These are phyloP conservation scores for Aaosphaeria arxii DNA, from an alignment of 2,329 filamentous ascomycete species.

Conservation along the genomic window DNA sequence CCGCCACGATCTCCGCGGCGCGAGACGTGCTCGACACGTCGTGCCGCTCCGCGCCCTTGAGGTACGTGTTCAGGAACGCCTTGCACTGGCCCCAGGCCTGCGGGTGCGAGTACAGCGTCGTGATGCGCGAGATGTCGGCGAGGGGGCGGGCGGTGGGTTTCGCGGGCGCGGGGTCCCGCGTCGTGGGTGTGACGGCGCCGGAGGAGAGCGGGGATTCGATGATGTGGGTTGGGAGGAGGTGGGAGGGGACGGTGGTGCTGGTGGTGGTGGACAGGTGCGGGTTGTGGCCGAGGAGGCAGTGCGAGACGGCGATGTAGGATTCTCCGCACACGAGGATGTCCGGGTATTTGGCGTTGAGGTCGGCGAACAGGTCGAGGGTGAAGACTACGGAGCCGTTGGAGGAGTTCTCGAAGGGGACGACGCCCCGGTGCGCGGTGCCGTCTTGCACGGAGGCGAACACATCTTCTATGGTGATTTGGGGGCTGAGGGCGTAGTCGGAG, in stretches of 20 bases:
- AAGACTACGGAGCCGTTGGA: slow-evolving; percentile 90
- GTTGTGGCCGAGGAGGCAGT: slow-evolving; percentile 69
- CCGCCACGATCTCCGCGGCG: slow-evolving; percentile 72
- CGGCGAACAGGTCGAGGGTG: slow-evolving; percentile 84
- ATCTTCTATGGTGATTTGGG: slow-evolving; percentile 55
- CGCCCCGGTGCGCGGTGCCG: slow-evolving; percentile 63
- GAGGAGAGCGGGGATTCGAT: slow-evolving; percentile 35
- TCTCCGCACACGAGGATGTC: slow-evolving; percentile 78
- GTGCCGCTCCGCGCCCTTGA: slow-evolving; percentile 73
- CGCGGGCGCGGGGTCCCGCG: slow-evolving; percentile 43
- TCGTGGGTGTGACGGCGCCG: slow-evolving; percentile 52
- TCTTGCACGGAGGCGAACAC: slow-evolving; percentile 77
- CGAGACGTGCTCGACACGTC: slow-evolving; percentile 84
- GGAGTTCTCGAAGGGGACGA: slow-evolving; percentile 94
- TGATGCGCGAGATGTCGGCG: slow-evolving; percentile 59
- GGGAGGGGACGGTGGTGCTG: neutral
- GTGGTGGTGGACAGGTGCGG: neutral
- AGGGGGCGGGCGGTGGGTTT: slow-evolving; percentile 50
- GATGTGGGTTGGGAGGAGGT: slow-evolving; percentile 2
- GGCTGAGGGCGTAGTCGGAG: slow-evolving; percentile 34
- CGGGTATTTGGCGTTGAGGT: slow-evolving; percentile 61
- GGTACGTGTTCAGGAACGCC: slow-evolving; percentile 65
- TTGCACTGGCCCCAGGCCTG: slow-evolving; percentile 94
- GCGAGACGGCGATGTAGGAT: slow-evolving; percentile 81
- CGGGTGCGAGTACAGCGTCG: slow-evolving; percentile 84